Percentiles rank a stretch among this genome's conserved stretches.
phyloP scores from a whole-genome alignment of 805 yeast species.

The baker's yeast (Saccharomyces cerevisiae) region DNA sequence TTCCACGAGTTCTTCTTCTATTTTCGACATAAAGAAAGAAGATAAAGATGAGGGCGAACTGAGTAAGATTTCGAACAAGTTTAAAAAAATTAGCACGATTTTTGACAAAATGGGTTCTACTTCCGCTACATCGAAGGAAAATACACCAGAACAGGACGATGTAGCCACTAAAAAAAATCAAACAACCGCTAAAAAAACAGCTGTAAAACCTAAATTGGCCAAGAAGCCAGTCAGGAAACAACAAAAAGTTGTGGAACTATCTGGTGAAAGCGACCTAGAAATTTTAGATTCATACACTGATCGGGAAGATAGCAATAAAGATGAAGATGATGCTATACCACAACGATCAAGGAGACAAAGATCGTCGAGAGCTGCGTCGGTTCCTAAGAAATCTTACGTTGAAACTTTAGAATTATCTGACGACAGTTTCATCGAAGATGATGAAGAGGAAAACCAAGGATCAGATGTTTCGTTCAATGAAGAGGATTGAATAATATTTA shows the following conservation, averaged over 20 bases:
- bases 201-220: not conserved
- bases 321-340: constrained; percentile 11
- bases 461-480: constrained; percentile 19
- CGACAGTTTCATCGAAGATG: constrained; percentile 23
- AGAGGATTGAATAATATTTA: constrained; percentile 6
- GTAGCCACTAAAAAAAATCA: not conserved
- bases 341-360: constrained; percentile 16
- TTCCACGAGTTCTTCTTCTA: constrained; percentile 9
- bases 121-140: constrained; percentile 1
- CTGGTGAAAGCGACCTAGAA: constrained; percentile 22
- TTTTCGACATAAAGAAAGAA: constrained; percentile 14
- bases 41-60: constrained; percentile 6
- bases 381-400: constrained; percentile 10
- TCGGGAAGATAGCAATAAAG: constrained; percentile 7
- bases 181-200: constrained; percentile 1
- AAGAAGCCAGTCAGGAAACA: not conserved
- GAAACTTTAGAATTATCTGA: constrained; percentile 22
- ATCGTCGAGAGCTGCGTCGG: constrained; percentile 13
- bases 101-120: constrained; percentile 15
- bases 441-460: constrained; percentile 8
- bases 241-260: constrained; percentile 8
- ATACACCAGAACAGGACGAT: not conserved
- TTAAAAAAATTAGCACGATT: constrained; percentile 25
- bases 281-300: not conserved
- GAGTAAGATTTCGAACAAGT: constrained; percentile 27